phyloP scores from a whole-genome alignment of 306 rosid species.

The Citrullus amarus region DNA sequence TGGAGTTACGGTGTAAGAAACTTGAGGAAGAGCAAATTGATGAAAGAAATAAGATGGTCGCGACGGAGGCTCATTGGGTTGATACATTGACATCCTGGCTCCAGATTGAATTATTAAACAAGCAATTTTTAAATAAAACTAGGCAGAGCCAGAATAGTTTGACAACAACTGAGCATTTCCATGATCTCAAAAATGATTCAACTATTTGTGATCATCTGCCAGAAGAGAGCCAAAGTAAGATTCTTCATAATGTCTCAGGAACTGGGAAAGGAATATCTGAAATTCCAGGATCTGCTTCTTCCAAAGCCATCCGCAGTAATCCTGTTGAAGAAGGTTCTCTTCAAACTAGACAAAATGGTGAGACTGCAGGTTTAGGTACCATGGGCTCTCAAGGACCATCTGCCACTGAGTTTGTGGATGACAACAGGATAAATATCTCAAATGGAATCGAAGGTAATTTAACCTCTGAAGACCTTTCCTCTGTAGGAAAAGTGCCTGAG shows the following conservation, averaged over 20 bases:
- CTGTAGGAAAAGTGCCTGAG: conserved; percentile 17
- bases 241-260: conserved; percentile 15
- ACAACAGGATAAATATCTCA: conserved; percentile 11
- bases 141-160: conserved; percentile 18
- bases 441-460: conserved; percentile 21
- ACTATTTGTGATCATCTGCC: conserved; percentile 17
- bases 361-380: conserved; percentile 12
- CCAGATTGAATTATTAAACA: conserved; percentile 30
- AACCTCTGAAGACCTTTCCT: conserved; percentile 12
- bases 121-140: conserved; percentile 11
- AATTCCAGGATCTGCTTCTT: conserved; percentile 17
- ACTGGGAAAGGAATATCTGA: conserved; percentile 12
- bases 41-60: conserved; percentile 28
- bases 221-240: conserved; percentile 6
- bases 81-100: conserved; percentile 37
- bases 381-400: conserved; percentile 13
- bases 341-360: conserved; percentile 11
- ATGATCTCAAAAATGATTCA: conserved; percentile 6
- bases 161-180: conserved; percentile 16
- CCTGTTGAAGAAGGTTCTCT: conserved; percentile 10
- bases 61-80: conserved; percentile 30
- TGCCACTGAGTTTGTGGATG: conserved; percentile 4
- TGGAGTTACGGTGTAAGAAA: conserved; percentile 23
- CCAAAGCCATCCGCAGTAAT: conserved; percentile 9
- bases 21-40: conserved; percentile 31